phyloP scores from a whole-genome alignment of 352 stramenopile species.

The Phytophthora sojae region DNA sequence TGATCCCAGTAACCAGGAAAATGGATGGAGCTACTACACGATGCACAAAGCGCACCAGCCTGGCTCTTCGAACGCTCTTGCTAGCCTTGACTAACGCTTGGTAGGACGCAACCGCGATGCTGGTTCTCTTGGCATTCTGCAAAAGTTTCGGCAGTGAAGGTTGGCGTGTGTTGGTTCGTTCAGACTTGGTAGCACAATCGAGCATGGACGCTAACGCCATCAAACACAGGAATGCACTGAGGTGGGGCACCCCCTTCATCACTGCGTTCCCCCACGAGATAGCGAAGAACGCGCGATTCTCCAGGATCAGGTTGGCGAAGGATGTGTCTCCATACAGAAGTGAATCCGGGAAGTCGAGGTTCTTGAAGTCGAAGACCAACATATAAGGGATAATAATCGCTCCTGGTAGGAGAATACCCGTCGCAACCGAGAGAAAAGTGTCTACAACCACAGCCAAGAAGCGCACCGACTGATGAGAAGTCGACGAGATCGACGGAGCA shows the following conservation, averaged over 20 bases:
- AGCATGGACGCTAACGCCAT: slow-evolving; percentile 35
- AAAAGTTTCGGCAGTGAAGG: neutral
- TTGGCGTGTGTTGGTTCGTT: neutral
- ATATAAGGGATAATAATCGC: slow-evolving; percentile 27
- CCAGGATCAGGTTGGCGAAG: slow-evolving; percentile 54
- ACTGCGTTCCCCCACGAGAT: slow-evolving; percentile 33
- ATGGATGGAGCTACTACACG: slow-evolving; percentile 30
- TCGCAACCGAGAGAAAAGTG: neutral
- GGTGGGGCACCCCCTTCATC: slow-evolving; percentile 43
- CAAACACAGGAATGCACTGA: slow-evolving; percentile 45
- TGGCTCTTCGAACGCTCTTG: neutral
- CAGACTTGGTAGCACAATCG: slow-evolving; percentile 2
- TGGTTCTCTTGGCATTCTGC: neutral
- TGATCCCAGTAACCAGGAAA: slow-evolving; percentile 8
- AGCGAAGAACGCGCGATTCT: slow-evolving; percentile 53
- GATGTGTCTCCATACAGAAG: slow-evolving; percentile 52
- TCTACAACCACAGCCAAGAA: slow-evolving; percentile 27
- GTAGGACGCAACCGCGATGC: neutral
- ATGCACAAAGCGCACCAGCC: slow-evolving; percentile 5
- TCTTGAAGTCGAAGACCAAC: slow-evolving; percentile 36
- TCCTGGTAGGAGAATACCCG: slow-evolving; percentile 20
- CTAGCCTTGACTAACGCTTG: slow-evolving; percentile 6
- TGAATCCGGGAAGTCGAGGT: slow-evolving; percentile 40
- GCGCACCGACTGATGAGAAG: neutral
- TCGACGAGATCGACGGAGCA: neutral